Base-by-base conservation (phyloP, 805 yeast genomes). In the Barnettozyma wickerhamii region DNA sequence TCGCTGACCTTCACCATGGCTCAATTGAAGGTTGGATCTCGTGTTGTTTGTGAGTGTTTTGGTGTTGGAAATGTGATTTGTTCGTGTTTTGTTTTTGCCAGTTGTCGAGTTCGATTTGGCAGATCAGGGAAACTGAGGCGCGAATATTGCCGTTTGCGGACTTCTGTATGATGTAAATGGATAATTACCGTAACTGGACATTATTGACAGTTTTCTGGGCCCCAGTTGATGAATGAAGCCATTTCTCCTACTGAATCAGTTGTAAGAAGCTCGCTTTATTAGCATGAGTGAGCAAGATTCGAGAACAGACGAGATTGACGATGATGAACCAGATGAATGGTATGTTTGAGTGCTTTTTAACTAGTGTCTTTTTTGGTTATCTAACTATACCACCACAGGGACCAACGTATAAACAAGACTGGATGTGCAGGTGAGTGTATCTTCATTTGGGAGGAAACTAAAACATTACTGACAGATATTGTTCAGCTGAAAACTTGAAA, bases 1-100 rank as follows among this genome's bases (percentile, higher is more conserved):
- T 90, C 96, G 62, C 79, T 77, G 51, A 93, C 72, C 65, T 87
- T 88, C 53, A 88, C 91, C 90, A 83, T 53, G 13, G 20, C 29
- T 30, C 17, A 26, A 19, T 19, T 26, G 33, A 10, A 14, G n/a
- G 33, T n/a, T 10, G 39, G 39, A 21, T 20, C 34, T 36, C 29
- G 13, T 19, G 28, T 4, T 15, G 39, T 20, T 10, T 12, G 21
- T 35, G 24, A 24, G 29, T n/a, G 30, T 33, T 33, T 21, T 33
- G 31, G 37, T 10, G 13, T 19, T 20, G 17, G 21, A 20, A 24
- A 17, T 24, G 19, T 30, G 23, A 38, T 19, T 35, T 27, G n/a
- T n/a, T n/a, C n/a, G n/a, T 31, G 28, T 20, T 36, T 29, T 36
- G 30, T 15, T 33, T 41, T 37, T 18, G 33, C 31, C 34, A 31